Percentiles rank a stretch among this genome's conserved stretches.
phyloP scores from a whole-genome alignment of 257 asterid genomes.

The Fraxinus quadrangulata region DNA sequence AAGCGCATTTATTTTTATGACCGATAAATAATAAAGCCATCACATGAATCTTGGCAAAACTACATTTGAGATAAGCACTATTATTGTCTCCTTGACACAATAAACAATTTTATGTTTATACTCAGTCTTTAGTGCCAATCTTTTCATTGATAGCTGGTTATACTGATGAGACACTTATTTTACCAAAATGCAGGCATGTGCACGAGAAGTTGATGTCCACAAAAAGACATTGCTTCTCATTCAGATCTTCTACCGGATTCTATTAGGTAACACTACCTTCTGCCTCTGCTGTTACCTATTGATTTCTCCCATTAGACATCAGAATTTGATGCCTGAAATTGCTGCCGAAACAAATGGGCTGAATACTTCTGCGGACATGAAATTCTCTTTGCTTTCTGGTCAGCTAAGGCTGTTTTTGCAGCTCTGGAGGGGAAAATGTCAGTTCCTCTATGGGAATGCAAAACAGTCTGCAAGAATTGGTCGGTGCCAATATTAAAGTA shows the following conservation, averaged over 20 bases:
- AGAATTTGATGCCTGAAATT: conserved; percentile 1
- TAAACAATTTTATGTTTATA: too few relatives aligned
- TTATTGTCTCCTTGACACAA: too few relatives aligned
- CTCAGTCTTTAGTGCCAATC: too few relatives aligned
- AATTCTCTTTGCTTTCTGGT: conserved; percentile 86
- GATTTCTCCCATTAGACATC: too few relatives aligned
- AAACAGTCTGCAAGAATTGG: conserved; percentile 37
- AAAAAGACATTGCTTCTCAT: conserved; percentile 85
- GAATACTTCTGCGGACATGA: conserved; percentile 63
- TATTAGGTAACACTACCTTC: conserved; percentile 52
- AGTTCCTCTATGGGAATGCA: conserved; percentile 30
- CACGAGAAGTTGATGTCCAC: conserved; percentile 83
- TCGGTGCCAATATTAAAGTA: conserved; percentile 53
- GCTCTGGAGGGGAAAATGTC: conserved; percentile 60
- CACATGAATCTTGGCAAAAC: too few relatives aligned
- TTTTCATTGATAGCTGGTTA: too few relatives aligned
- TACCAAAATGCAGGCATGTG: conserved; percentile 66
- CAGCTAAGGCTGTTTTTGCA: conserved; percentile 91
- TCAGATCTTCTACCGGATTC: conserved; percentile 78
- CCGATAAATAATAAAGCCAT: too few relatives aligned
- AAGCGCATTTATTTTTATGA: too few relatives aligned
- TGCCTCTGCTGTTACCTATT: neutral
- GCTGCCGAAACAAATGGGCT: conserved; percentile 79
- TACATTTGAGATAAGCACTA: too few relatives aligned
- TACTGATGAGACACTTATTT: neutral